Evolutionary conservation across 202 grass and related monocot species (phyloP), one percentile per base, ranked within the genome.

Genomic region (Carex arenaria): DNA sequence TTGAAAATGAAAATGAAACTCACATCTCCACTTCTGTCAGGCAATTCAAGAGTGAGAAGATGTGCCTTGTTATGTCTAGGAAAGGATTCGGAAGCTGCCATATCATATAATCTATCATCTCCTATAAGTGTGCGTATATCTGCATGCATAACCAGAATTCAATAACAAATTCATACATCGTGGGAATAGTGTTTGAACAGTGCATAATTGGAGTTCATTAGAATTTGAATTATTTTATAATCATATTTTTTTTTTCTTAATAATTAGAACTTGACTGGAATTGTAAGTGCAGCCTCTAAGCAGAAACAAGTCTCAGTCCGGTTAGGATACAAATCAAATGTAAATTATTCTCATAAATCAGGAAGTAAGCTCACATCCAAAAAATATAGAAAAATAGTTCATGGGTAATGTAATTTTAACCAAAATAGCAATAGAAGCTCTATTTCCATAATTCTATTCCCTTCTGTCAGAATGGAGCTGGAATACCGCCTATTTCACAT

Each of bases 21-120:
- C 85, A 99, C 96, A 80, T 99, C 96, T 64, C 96, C 91, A 57
- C 96, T 99, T 87, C 89, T 87, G 74, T 99, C 93, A 61, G 96
- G 93, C 85, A 99, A 85, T 84, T 93, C 88, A 80, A 98, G 77
- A 38, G 85, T 80, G 31, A 98, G 51, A 78, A 95, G 90, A 68
- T 92, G 93, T 36, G 77, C 64, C 86, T 93, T 98, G 89, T 98
- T 98, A 85, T 95, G 74, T 74, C 84, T 80, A 22, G 96, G 91
- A 83, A 95, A 99, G 52, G 96, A 91, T 90, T 95, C 93, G 11
- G 86, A 84, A 17, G 96, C 93, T 14, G 93, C 91, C 83, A 85
- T 86, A 79, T 93, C 88, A 85, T 94, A 99, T 84, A 89, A 83
- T 19, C 67, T 49, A 31, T 99, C 96, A 80, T 99, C 84, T 72